A percentile compares a stretch with the other conserved stretches of the same genome.
These are phyloP conservation scores for Vinca minor DNA, from an alignment of 257 asterid species.

Conservation along the genomic window DNA sequence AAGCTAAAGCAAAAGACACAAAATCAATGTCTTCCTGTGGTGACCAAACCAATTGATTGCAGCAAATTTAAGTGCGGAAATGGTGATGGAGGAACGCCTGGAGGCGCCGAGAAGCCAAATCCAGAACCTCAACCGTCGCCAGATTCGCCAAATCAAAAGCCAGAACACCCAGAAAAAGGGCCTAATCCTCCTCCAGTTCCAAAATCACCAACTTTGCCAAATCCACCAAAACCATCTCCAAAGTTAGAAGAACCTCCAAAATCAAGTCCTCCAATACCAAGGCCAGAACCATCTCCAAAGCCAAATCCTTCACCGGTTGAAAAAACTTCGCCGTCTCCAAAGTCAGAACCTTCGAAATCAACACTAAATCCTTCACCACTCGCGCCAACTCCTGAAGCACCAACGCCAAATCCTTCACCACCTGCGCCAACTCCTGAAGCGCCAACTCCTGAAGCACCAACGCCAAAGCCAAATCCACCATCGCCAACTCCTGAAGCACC, in stretches of 20 bases:
- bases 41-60: slow-evolving; percentile 28
- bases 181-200: slow-evolving; percentile 1
- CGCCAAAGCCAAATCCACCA: background rate
- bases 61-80: slow-evolving; percentile 20
- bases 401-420: no score
- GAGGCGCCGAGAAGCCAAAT: slow-evolving; percentile 9
- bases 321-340: no score
- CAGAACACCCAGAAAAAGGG: background rate
- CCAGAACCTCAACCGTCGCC: background rate
- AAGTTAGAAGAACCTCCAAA: no score
- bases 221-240: background rate
- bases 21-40: slow-evolving; percentile 18
- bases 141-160: no score
- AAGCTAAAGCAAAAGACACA: slow-evolving; percentile 24
- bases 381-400: background rate
- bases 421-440: background rate
- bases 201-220: background rate
- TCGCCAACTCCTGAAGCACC: background rate
- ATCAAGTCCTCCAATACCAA: background rate
- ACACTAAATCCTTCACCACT: slow-evolving; percentile 7
- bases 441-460: background rate
- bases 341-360: no score
- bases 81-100: background rate
- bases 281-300: background rate
- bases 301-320: no score